phyloP scores from a whole-genome alignment of 768 basidiomycete genomes.

The Suillus hirtellus region DNA sequence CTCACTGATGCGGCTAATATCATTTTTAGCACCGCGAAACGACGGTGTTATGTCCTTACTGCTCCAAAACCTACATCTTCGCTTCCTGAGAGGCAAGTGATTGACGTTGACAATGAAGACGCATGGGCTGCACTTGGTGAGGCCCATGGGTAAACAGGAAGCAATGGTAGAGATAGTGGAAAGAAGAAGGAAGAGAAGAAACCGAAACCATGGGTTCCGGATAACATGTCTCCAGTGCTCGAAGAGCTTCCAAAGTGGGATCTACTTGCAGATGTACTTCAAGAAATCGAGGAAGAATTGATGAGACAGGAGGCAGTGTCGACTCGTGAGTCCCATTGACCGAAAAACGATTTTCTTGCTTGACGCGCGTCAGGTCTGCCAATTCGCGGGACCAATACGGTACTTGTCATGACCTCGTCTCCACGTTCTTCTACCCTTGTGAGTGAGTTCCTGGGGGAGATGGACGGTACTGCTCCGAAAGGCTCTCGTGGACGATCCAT shows the following conservation, averaged over 20 bases:
- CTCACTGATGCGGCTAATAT: constrained; percentile 88
- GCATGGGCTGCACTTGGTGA: constrained; percentile 77
- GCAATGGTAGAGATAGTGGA: constrained; percentile 3
- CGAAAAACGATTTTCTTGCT: background rate
- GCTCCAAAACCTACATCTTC: constrained; percentile 25
- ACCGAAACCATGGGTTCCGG: constrained; percentile 60
- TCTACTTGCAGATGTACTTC: constrained; percentile 76
- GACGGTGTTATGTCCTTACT: constrained; percentile 71
- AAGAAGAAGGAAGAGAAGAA: constrained; percentile 13
- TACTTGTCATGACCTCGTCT: constrained; percentile 89
- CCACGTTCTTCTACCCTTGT: constrained; percentile 71
- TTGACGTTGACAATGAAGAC: constrained; percentile 64
- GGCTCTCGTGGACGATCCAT: constrained; percentile 69
- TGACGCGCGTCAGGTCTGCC: constrained; percentile 10
- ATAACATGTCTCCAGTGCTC: constrained; percentile 78
- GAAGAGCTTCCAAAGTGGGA: constrained; percentile 97
- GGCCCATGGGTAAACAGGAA: constrained; percentile 38
- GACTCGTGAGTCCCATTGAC: constrained; percentile 16
- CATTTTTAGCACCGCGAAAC: constrained; percentile 79
- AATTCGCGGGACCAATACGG: constrained; percentile 64
- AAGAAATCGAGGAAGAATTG: constrained; percentile 90
- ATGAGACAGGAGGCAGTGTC: constrained; percentile 54
- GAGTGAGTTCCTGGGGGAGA: constrained; percentile 71
- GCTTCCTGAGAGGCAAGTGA: constrained; percentile 24
- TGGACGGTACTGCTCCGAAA: constrained; percentile 55